A percentile compares a stretch with the other conserved stretches of the same genome.
Conservation (phyloP, 106 monocot genomes). For the Triglochin maritima region DNA sequence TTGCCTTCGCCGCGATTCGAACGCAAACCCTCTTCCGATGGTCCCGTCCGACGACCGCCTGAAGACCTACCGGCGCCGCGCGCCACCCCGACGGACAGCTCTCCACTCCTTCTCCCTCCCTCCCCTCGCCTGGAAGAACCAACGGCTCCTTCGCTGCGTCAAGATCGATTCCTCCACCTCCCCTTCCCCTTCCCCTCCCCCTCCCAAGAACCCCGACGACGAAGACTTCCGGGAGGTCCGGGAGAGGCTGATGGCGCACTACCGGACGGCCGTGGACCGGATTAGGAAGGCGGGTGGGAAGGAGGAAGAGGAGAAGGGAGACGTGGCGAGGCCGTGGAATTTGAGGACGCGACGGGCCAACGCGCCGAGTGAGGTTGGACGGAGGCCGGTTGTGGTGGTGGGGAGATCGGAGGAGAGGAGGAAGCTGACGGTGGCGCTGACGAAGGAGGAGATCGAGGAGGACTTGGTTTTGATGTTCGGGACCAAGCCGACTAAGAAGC, state of each 20-base stretch:
- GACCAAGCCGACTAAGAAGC: background rate
- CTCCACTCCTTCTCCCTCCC: too few species aligned
- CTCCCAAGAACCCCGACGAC: background rate
- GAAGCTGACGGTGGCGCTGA: conserved; percentile 1
- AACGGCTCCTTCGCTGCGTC: too few species aligned
- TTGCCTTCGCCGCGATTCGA: too few species aligned
- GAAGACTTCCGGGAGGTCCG: background rate
- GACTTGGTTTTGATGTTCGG: background rate
- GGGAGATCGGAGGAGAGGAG: background rate
- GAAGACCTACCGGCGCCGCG: too few species aligned
- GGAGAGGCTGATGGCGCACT: background rate
- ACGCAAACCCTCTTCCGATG: too few species aligned
- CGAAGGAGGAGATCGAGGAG: background rate
- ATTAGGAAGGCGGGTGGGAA: background rate
- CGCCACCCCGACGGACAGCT: too few species aligned
- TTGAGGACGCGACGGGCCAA: conserved; percentile 21
- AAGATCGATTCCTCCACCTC: too few species aligned
- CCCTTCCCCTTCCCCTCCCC: too few species aligned
- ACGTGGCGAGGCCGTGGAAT: conserved; percentile 34
- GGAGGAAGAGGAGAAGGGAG: background rate
- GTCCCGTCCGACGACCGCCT: too few species aligned
- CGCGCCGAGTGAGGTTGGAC: conserved; percentile 1
- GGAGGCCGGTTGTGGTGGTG: background rate
- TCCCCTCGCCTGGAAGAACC: too few species aligned
- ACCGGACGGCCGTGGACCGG: background rate